Base-by-base conservation (phyloP, 148 eudicot genomes). In the Spergularia bocconei region DNA sequence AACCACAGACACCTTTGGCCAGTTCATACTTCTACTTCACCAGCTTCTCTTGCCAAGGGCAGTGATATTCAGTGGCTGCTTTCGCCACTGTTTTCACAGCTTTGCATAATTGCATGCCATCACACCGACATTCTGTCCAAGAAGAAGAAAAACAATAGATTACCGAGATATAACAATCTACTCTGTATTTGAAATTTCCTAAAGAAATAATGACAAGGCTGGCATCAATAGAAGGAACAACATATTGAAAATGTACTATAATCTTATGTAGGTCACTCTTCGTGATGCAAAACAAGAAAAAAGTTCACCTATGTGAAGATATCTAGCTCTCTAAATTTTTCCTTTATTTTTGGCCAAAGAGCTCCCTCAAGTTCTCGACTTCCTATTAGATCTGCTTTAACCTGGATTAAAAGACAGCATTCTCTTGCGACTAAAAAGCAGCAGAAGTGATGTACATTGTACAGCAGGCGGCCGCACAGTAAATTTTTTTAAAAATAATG, bases 1-100 rank as follows among this genome's bases (percentile, higher is more conserved):
- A 90, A 63, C 96, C 97, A 93, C 97, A 94, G 7, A 94, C 93
- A 11, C 97, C 97, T 77, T 90, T 92, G 17, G 92, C 54, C 4
- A 94, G 89, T 79, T 91, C 96, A 38, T 86, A 89, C 67, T 86
- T 89, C 79, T 94, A 84, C 80, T 89, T 94, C 4, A 53, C 83
- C 78, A 91, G 70, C 84, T 94, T 90, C 74, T 89, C 98, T 64
- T 75, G 78, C 98, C 97, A 94, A 29, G 93, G 97, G 72, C 88
- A 94, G 62, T 94, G 92, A 77, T 84, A 90, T 63, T 80, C 87
- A 13, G 87, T 86, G 20, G 89, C 90, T 64, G 93, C 85, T 79
- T 92, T 92, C 19, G 87, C 88, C 48, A 81, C 82, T n/a, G 85
- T 78, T 77, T 90, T 90, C 17, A 77, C 88, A 16, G 85, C 89